phyloP scores from a whole-genome alignment of 345 rosid genomes.

The Citrus sinensis region DVS_A1.0 CM039167.1:10854501-10855000 shows the following conservation, averaged over 20 bases:
- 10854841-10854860: too few species aligned
- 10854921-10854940: conserved; percentile 32
- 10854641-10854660: not conserved
- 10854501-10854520: too few species aligned
- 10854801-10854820: conserved; percentile 16
- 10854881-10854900: conserved; percentile 8
- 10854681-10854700: conserved; percentile 98
- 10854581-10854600: too few species aligned
- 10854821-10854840: conserved; percentile 17
- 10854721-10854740: conserved; percentile 75
- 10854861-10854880: not conserved
- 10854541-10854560: too few species aligned
- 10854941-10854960: conserved; percentile 27
- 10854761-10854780: conserved; percentile 40
- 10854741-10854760: conserved; percentile 78
- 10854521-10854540: too few species aligned
- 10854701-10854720: conserved; percentile 95
- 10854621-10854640: not conserved
- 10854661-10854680: conserved; percentile 93
- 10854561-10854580: too few species aligned
- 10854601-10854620: not conserved
- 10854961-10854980: conserved; percentile 16
- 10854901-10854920: conserved; percentile 24
- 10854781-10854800: conserved; percentile 33
- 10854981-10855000: conserved; percentile 28